phyloP scores from a whole-genome alignment of 768 basidiomycete genomes.

The Rhodotorula kratochvilovae region DNA sequence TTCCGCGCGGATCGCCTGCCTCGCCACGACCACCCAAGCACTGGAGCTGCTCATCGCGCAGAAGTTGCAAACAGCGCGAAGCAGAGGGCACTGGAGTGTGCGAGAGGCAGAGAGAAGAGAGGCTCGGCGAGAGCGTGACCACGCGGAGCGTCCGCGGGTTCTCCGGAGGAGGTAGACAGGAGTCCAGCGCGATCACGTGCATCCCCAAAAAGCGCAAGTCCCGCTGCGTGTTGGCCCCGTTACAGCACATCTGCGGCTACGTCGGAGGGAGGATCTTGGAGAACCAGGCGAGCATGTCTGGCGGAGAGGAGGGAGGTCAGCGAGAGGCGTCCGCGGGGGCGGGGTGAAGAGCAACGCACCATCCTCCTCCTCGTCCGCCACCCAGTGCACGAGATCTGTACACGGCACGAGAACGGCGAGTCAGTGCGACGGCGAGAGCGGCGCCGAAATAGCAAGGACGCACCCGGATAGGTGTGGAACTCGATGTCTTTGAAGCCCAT shows the following conservation, averaged over 20 bases:
- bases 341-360: background rate
- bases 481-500: slow-evolving; percentile 1
- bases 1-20: too few relatives aligned
- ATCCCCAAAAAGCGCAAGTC: too few relatives aligned
- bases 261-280: background rate
- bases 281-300: slow-evolving; percentile 3
- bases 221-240: too few relatives aligned
- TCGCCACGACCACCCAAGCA: too few relatives aligned
- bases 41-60: too few relatives aligned
- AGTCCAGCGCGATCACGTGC: too few relatives aligned
- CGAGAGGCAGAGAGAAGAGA: too few relatives aligned
- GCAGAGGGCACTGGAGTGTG: too few relatives aligned
- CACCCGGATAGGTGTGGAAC: slow-evolving; percentile 1
- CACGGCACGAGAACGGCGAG: background rate
- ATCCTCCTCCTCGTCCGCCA: background rate
- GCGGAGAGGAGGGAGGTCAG: background rate
- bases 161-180: too few relatives aligned
- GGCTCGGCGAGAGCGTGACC: too few relatives aligned
- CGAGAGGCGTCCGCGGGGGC: background rate
- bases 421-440: background rate
- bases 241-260: background rate
- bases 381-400: background rate
- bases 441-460: background rate
- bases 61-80: too few relatives aligned
- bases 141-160: too few relatives aligned